These are phyloP conservation scores for Termitomyces sp. DNA, from an alignment of 768 basidiomycete genomes.

Conservation along the genomic window DNA sequence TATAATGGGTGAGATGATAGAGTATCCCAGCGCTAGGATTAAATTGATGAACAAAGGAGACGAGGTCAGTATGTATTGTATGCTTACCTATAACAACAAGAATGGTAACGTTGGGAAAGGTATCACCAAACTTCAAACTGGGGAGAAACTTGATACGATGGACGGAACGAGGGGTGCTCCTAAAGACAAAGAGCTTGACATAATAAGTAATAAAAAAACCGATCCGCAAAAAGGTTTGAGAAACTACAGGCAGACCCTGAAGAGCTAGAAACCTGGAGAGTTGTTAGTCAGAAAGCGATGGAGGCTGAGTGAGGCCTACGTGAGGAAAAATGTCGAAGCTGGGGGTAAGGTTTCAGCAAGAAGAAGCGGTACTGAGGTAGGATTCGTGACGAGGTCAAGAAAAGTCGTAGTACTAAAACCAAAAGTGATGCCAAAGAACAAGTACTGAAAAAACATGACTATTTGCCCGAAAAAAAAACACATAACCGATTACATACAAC, in stretches of 20 bases:
- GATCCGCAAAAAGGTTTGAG: constrained; percentile 74
- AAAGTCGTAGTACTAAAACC: constrained; percentile 76
- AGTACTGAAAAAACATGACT: constrained; percentile 51
- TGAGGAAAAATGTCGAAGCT: constrained; percentile 88
- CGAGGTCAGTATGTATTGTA: background rate
- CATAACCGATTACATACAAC: constrained; percentile 47
- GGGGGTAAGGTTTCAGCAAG: constrained; percentile 76
- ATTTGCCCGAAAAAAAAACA: background rate
- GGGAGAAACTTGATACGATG: constrained; percentile 72
- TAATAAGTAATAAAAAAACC: constrained; percentile 80
- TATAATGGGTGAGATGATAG: constrained; percentile 88
- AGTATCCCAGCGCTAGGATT: constrained; percentile 63
- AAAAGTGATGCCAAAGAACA: constrained; percentile 87
- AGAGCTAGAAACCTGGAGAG: constrained; percentile 60
- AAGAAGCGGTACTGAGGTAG: constrained; percentile 58
- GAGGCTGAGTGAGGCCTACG: constrained; percentile 33
- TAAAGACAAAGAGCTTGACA: constrained; percentile 81
- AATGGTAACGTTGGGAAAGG: constrained; percentile 67
- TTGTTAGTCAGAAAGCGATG: background rate
- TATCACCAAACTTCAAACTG: constrained; percentile 70
- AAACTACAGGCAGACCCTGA: constrained; percentile 75
- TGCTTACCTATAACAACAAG: constrained; percentile 76
- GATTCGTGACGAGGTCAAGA: constrained; percentile 55
- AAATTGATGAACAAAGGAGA: background rate
- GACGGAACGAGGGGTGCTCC: constrained; percentile 85